Base-by-base conservation (phyloP, 768 basidiomycete species). In the Phlebiopsis gigantea region DNA sequence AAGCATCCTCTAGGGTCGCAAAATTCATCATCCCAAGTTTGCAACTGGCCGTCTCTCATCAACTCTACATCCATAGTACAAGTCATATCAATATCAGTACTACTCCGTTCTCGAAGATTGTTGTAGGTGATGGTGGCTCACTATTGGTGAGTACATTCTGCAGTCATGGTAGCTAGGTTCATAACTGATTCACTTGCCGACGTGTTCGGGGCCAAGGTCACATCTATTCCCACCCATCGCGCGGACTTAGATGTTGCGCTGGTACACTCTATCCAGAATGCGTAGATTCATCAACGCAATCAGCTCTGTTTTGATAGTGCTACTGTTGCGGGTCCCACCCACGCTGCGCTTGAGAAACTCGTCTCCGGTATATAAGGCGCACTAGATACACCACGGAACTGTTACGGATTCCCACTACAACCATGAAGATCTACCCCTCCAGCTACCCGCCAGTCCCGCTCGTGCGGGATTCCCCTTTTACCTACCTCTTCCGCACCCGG, bases 341-440 rank as follows among this genome's bases (percentile, higher is more conserved):
- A 45, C 21, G 44, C 44, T 19, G 24, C 19, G 44, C 44, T 45
- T 19, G n/a, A 21, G 44, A 15, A 19, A 19, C n/a, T n/a, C 44
- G 44, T 21, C 19, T 25, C 24, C 17, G 34, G 17, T 17, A 39
- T 50, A 26, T 21, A 26, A 34, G 15, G 30, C 28, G 25, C 14
- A 9, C 9, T 34, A 10, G 19, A 26, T 31, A 28, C 25, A 14
- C 12, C 29, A 8, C 29, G 49, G n/a, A 19, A 5, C 30, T 15
- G 7, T 26, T 39, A 39, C 34, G 34, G 17, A 39, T 39, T 39
- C 34, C 34, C 17, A 4, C 31, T 17, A 9, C 53, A 15, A 43
- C 24, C 51, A 64, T 65, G 65, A 65, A 46, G 49, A 65, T 83
- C 56, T 83, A 83, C 68, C 70, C 71, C 12, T 83, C 82, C 5